phyloP scores from a whole-genome alignment of 495 filamentous ascomycete genomes.

The Hyaloscypha hepaticicola region DNA sequence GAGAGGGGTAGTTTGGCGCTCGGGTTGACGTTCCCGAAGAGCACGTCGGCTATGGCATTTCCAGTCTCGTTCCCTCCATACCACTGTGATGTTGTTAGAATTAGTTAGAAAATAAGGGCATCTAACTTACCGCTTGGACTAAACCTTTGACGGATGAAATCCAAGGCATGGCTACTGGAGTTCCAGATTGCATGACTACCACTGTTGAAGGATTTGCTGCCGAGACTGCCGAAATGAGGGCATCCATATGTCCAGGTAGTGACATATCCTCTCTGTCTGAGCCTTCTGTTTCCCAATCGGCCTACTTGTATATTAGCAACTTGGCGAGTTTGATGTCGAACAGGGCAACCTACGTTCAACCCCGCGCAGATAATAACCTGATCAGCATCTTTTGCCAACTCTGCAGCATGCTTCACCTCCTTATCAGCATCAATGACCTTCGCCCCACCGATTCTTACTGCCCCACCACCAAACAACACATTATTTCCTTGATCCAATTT shows the following conservation, averaged over 20 bases:
- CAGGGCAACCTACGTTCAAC: slow-evolving; percentile 65
- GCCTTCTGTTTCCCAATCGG: slow-evolving; percentile 49
- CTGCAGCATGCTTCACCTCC: slow-evolving; percentile 60
- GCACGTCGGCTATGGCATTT: slow-evolving; percentile 57
- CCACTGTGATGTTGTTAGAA: slow-evolving; percentile 45
- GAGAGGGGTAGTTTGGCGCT: slow-evolving; percentile 69
- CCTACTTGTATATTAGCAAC: slow-evolving; percentile 54
- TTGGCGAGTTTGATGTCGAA: slow-evolving; percentile 57
- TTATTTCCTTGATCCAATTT: slow-evolving; percentile 52
- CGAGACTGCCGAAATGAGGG: slow-evolving; percentile 56
- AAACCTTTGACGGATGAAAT: slow-evolving; percentile 55
- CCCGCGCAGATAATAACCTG: slow-evolving; percentile 70
- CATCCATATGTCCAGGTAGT: slow-evolving; percentile 53
- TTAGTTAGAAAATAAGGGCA: not conserved
- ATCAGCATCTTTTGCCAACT: slow-evolving; percentile 60
- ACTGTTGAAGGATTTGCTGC: slow-evolving; percentile 58
- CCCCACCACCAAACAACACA: slow-evolving; percentile 59
- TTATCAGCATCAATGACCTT: slow-evolving; percentile 57
- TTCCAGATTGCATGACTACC: slow-evolving; percentile 61
- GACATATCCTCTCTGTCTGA: slow-evolving; percentile 42
- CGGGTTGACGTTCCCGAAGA: slow-evolving; percentile 66
- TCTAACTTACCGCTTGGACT: slow-evolving; percentile 9
- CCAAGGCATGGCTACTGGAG: slow-evolving; percentile 54
- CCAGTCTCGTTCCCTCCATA: slow-evolving; percentile 68
- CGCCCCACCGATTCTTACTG: slow-evolving; percentile 62